Evolutionary conservation across 805 yeast species (phyloP), one percentile per base, ranked within the genome.

Genomic region (Martiniozyma abietophila): DNA sequence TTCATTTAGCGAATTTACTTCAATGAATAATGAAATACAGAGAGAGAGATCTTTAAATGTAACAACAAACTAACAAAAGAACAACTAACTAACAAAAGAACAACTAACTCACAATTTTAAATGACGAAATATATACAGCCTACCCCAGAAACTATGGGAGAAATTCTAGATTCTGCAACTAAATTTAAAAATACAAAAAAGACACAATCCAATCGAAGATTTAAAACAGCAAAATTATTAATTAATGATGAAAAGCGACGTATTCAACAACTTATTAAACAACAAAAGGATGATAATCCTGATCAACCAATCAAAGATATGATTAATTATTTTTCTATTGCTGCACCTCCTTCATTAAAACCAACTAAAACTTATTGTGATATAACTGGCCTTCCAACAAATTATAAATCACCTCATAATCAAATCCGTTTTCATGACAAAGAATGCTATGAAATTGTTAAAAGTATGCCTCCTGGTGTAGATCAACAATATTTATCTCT

Each of bases 401-500:
- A 60, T 20, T 89, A 89, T 63, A 77, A 71, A 50, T 68, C 79
- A 18, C 92, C 92, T 0, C 67, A 77, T 18, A 80, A 74, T 48
- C 80, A 80, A 27, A 61, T 89, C 34, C 64, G 95, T 36, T 89
- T 76, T 54, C 76, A 82, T 56, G 80, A 89, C 53, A 75, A 75
- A 33, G 96, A 89, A 56, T 78, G 89, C 20, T 88, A 74, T 54
- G 82, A 78, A 31, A 65, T 80, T 23, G 80, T 84, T 23, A 74
- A 75, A 53, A 74, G 74, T 42, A 74, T 89, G 76, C 79, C 86
- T 1, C 83, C 94, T 3, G 95, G 96, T 17, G 80, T 81, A 19
- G 96, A 89, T 57, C 97, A 89, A 59, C 94, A 86, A 56, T 89
- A 86, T 53, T 64, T 89, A 50, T 81, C 81, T 44, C 62, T 89